phyloP scores from a whole-genome alignment of 768 basidiomycete genomes.

The Hericium erinaceus region DNA sequence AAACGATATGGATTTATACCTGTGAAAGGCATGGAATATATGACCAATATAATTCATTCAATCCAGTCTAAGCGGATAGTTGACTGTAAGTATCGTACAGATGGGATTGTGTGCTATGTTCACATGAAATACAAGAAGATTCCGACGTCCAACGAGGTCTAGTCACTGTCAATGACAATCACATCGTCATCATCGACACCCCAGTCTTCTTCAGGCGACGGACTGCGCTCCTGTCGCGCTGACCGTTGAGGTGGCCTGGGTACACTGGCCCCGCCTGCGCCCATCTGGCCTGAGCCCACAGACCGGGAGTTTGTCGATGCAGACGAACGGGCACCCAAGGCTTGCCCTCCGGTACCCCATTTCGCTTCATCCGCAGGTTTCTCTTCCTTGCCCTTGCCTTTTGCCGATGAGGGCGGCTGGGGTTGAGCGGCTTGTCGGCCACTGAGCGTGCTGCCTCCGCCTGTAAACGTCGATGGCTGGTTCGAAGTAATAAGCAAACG shows the following conservation, averaged over 20 bases:
- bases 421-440: constrained; percentile 36
- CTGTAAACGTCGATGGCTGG: constrained; percentile 45
- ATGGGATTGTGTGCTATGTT: background rate
- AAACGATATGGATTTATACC: background rate
- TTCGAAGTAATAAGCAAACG: constrained; percentile 8
- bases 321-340: constrained; percentile 39
- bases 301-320: constrained; percentile 24
- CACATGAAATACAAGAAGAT: background rate
- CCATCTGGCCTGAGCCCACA: constrained; percentile 30
- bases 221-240: constrained; percentile 38
- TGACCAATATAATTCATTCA: background rate
- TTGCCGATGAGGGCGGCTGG: constrained; percentile 33
- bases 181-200: constrained; percentile 73
- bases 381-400: constrained; percentile 41
- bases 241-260: constrained; percentile 33
- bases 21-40: background rate
- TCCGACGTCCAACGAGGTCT: background rate
- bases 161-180: constrained; percentile 82
- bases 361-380: constrained; percentile 8
- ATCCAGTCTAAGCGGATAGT: background rate
- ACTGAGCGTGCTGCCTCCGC: constrained; percentile 59
- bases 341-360: constrained; percentile 30
- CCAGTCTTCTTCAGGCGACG: constrained; percentile 59
- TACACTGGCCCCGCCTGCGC: constrained; percentile 46
- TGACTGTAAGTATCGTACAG: background rate